These are phyloP conservation scores for Boletus sp. DNA, from an alignment of 768 basidiomycete genomes.

Conservation along the genomic window DNA sequence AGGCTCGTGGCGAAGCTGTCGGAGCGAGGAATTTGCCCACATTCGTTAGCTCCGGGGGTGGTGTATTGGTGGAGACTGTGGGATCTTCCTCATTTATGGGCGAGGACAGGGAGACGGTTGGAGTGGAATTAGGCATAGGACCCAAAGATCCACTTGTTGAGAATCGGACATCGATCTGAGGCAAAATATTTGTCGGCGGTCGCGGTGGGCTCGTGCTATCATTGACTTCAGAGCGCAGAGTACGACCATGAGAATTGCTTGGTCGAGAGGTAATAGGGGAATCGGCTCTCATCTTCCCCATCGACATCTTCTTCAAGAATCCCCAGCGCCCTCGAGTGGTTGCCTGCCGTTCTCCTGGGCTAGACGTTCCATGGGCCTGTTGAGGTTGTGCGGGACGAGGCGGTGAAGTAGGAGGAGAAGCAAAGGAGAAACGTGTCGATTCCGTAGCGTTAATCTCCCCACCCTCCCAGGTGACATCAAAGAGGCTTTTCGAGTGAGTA, in stretches of 20 bases:
- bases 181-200: slow-evolving; percentile 43
- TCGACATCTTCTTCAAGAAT: slow-evolving; percentile 97
- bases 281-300: slow-evolving; percentile 85
- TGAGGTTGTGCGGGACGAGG: slow-evolving; percentile 19
- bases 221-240: slow-evolving; percentile 12
- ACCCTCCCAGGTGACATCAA: slow-evolving; percentile 50
- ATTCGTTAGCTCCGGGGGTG: slow-evolving; percentile 4
- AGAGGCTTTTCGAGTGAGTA: slow-evolving; percentile 41
- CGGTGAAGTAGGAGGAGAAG: slow-evolving; percentile 27
- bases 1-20: slow-evolving; percentile 44
- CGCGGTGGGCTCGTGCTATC: slow-evolving; percentile 24
- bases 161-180: slow-evolving; percentile 68
- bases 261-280: slow-evolving; percentile 41
- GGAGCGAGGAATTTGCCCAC: slow-evolving; percentile 40
- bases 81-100: slow-evolving; percentile 23
- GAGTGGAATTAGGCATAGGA: slow-evolving; percentile 38
- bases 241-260: slow-evolving; percentile 31
- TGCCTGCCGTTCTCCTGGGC: slow-evolving; percentile 26
- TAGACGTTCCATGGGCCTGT: slow-evolving; percentile 14
- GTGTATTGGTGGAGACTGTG: slow-evolving; percentile 1
- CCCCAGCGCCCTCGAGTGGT: slow-evolving; percentile 72
- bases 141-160: slow-evolving; percentile 69
- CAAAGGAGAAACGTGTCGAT: slow-evolving; percentile 24
- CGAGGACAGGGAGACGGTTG: slow-evolving; percentile 29
- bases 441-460: slow-evolving; percentile 9